Evolutionary conservation across 306 rosid species (phyloP).

Genomic region (Cicer chorassanicum): DNA sequence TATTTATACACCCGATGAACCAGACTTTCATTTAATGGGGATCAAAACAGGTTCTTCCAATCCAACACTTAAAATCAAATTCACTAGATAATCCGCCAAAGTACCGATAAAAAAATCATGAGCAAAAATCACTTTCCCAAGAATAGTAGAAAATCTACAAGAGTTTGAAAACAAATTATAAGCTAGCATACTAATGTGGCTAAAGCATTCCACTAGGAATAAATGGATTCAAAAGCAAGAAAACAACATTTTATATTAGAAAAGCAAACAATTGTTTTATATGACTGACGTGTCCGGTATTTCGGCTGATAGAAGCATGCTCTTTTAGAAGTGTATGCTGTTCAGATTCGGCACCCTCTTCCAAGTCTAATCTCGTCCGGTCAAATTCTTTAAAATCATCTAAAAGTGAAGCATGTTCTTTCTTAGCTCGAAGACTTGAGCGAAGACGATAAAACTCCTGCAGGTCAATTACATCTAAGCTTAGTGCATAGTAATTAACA

Average conservation of each 20-base stretch:
- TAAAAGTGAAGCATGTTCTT: conserved; percentile 92
- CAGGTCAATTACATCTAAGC: conserved; percentile 58
- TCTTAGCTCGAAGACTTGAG: conserved; percentile 82
- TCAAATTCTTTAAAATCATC: conserved; percentile 98
- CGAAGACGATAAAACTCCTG: conserved; percentile 99
- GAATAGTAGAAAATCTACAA: neutral
- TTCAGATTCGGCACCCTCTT: conserved; percentile 69
- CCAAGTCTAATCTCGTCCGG: conserved; percentile 88
- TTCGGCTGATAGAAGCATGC: conserved; percentile 81
- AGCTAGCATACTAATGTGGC: neutral
- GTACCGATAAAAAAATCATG: too few species aligned
- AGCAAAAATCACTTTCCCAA: conserved; percentile 11
- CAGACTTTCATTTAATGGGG: too few species aligned
- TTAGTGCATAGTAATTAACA: conserved; percentile 28
- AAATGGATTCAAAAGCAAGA: conserved; percentile 18
- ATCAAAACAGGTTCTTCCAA: too few species aligned
- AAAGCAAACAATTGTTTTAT: conserved; percentile 19
- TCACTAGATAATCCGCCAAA: too few species aligned
- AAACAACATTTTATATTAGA: conserved; percentile 14
- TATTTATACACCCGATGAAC: neutral
- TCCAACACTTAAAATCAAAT: too few species aligned
- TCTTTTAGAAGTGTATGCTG: conserved; percentile 84
- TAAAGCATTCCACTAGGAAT: neutral
- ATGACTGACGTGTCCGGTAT: conserved; percentile 82
- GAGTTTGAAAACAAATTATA: neutral